phyloP scores from a whole-genome alignment of 352 stramenopile genomes.

The Blastocystis sp. region DNA sequence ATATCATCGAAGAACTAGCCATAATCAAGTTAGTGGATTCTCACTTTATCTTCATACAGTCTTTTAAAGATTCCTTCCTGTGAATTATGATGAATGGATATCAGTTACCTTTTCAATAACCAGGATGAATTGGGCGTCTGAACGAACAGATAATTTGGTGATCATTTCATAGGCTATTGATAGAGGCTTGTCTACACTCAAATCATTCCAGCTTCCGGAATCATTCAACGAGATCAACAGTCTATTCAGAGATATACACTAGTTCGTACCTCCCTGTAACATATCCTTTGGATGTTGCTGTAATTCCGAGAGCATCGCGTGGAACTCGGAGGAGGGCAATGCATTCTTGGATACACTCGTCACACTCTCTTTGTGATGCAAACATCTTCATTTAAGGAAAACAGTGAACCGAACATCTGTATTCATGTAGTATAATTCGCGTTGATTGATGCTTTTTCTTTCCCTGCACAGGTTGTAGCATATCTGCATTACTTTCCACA shows the following conservation, averaged over 20 bases:
- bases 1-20: slow-evolving; percentile 45
- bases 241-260: neutral
- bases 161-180: slow-evolving; percentile 33
- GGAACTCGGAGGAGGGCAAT: slow-evolving; percentile 43
- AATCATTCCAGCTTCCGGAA: neutral
- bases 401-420: neutral
- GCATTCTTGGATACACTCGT: slow-evolving; percentile 53
- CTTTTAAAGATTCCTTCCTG: slow-evolving; percentile 61
- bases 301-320: slow-evolving; percentile 37
- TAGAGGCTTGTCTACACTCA: neutral
- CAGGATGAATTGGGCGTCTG: slow-evolving; percentile 38
- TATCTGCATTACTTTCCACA: slow-evolving; percentile 35
- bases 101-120: slow-evolving; percentile 15
- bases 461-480: slow-evolving; percentile 19
- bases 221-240: slow-evolving; percentile 1
- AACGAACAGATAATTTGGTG: neutral
- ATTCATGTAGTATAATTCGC: slow-evolving; percentile 50
- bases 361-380: slow-evolving; percentile 23
- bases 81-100: neutral
- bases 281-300: slow-evolving; percentile 49
- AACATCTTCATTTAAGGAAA: slow-evolving; percentile 25
- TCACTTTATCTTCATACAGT: slow-evolving; percentile 31
- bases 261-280: neutral
- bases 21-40: neutral
- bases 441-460: slow-evolving; percentile 21